phyloP scores from a whole-genome alignment of 768 basidiomycete species.

The Serendipita sp. region DNA sequence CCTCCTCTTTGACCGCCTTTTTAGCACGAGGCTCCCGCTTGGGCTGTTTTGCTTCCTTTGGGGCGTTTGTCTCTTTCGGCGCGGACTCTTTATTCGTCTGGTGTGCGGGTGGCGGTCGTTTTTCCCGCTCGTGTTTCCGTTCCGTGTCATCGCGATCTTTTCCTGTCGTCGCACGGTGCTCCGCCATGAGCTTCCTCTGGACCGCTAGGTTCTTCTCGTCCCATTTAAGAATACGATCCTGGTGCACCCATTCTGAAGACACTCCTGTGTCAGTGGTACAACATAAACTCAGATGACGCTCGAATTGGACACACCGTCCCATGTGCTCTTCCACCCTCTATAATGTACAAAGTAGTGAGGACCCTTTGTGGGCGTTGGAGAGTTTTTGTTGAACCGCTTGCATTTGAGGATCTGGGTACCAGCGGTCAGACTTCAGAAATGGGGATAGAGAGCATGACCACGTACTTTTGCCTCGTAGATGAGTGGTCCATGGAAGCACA shows the following conservation, averaged over 20 bases:
- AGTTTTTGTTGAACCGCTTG: constrained; percentile 49
- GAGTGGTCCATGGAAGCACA: constrained; percentile 91
- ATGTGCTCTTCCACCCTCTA: constrained; percentile 99
- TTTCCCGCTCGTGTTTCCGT: constrained; percentile 9
- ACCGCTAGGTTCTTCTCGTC: constrained; percentile 64
- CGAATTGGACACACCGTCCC: constrained; percentile 11
- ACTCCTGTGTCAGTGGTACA: neutral
- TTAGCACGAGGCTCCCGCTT: neutral
- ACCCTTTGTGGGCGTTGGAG: constrained; percentile 47
- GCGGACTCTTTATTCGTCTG: neutral
- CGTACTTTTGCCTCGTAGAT: constrained; percentile 82
- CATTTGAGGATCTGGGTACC: constrained; percentile 39
- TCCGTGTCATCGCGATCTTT: constrained; percentile 24
- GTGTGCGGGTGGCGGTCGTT: neutral
- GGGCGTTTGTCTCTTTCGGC: neutral
- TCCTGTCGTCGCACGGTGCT: constrained; percentile 15
- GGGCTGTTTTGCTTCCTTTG: neutral
- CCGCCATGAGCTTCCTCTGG: constrained; percentile 51
- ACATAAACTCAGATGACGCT: neutral
- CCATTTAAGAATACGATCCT: constrained; percentile 61
- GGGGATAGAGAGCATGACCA: neutral
- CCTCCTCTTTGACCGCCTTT: constrained; percentile 1
- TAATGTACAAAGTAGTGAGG: constrained; percentile 93
- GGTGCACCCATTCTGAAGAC: constrained; percentile 68
- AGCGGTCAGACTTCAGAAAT: neutral